These are phyloP conservation scores for Carex cristatella DNA, from an alignment of 176 grass and related monocot genomes.

Conservation along the genomic window DNA sequence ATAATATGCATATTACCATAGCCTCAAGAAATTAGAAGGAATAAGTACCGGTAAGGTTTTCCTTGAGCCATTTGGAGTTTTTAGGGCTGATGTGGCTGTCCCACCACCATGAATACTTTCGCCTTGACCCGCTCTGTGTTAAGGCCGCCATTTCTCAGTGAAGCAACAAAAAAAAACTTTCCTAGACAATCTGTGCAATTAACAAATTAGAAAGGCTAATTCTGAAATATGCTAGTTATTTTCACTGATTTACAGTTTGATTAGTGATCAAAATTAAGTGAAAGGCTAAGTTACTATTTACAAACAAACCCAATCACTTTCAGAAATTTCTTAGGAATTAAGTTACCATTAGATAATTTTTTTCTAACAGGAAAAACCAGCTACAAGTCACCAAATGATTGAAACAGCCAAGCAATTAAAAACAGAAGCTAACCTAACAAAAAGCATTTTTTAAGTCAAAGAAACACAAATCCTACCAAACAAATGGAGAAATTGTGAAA, in stretches of 20 bases:
- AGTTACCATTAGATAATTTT: not conserved
- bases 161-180: constrained; percentile 14
- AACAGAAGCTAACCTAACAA: constrained; percentile 11
- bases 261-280: not conserved
- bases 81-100: constrained; percentile 85
- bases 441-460: not conserved
- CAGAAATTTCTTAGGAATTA: not conserved
- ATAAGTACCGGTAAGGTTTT: constrained; percentile 71
- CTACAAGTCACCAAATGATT: constrained; percentile 16
- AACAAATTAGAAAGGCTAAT: not conserved
- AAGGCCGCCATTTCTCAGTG: constrained; percentile 47
- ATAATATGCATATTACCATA: too few relatives aligned
- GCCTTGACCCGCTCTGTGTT: constrained; percentile 54
- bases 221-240: not conserved
- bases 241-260: not conserved
- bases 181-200: not conserved
- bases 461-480: not conserved
- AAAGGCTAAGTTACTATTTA: not conserved
- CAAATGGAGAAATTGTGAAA: not conserved
- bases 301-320: constrained; percentile 6
- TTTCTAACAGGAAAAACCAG: not conserved
- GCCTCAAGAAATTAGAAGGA: not conserved
- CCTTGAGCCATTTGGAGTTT: constrained; percentile 94
- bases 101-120: constrained; percentile 97
- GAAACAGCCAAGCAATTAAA: not conserved